A percentile compares a stretch with the other conserved stretches of the same genome.
Conservation (phyloP, 257 asterid genomes). For the Eucommia ulmoides region DNA sequence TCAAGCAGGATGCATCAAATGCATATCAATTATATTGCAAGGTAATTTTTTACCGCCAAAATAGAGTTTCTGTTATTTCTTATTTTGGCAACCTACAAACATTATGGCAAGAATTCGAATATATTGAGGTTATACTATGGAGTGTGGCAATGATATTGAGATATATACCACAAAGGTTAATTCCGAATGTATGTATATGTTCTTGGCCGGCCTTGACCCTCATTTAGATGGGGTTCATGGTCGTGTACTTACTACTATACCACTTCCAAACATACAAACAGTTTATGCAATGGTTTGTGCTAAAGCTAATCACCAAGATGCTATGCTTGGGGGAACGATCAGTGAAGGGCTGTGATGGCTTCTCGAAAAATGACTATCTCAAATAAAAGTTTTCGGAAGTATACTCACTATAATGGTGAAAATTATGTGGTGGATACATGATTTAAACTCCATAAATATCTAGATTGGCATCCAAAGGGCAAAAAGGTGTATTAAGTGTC, state of each 20-base stretch:
- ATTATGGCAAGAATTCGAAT: background rate
- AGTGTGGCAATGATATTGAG: background rate
- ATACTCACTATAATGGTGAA: too few species aligned
- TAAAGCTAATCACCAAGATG: too few species aligned
- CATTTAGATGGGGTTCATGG: too few species aligned
- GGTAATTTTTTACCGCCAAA: background rate
- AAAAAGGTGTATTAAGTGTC: too few species aligned
- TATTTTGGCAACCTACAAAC: background rate
- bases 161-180: background rate
- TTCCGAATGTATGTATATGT: too few species aligned
- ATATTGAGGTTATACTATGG: background rate
- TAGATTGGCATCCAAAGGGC: too few species aligned
- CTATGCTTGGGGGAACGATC: background rate
- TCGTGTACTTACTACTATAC: background rate
- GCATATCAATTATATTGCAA: background rate
- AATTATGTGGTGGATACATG: too few species aligned
- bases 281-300: background rate
- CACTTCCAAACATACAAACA: background rate
- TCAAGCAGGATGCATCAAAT: background rate
- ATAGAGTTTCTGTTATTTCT: background rate
- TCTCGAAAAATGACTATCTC: too few species aligned
- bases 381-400: too few species aligned
- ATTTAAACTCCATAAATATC: too few species aligned
- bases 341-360: background rate
- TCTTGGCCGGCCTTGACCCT: too few species aligned